Evolutionary conservation across 2,329 filamentous ascomycete genomes (phyloP).

Genomic region (Aaosphaeria arxii): DNA sequence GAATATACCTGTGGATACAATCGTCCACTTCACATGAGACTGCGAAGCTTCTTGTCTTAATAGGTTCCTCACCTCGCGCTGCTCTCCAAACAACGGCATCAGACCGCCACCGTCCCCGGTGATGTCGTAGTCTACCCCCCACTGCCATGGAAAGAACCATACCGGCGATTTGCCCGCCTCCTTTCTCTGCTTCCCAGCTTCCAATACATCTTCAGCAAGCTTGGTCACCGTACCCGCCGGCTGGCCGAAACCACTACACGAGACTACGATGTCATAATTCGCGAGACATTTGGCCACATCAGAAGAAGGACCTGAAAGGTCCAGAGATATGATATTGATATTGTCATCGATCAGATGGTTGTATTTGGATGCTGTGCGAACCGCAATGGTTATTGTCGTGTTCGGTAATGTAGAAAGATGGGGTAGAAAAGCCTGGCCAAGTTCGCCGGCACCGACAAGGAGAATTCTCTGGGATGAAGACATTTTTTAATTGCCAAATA

Average conservation of each 20-base stretch:
- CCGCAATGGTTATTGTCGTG: constrained; percentile 50
- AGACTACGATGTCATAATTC: constrained; percentile 55
- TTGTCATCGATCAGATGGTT: constrained; percentile 21
- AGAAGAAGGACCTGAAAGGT: constrained; percentile 37
- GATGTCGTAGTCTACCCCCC: constrained; percentile 68
- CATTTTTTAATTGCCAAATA: background rate
- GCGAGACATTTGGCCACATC: constrained; percentile 33
- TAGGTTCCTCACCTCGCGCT: constrained; percentile 45
- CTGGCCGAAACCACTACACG: constrained; percentile 60
- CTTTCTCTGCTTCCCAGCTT: constrained; percentile 43
- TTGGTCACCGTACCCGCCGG: constrained; percentile 57
- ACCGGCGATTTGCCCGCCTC: constrained; percentile 3
- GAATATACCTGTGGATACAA: constrained; percentile 69
- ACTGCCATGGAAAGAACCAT: constrained; percentile 69
- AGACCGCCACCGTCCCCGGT: constrained; percentile 55
- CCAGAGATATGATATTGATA: constrained; percentile 41
- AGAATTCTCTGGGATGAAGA: constrained; percentile 42
- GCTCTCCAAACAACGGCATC: constrained; percentile 67
- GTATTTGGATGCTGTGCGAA: constrained; percentile 50
- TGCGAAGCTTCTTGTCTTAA: constrained; percentile 17
- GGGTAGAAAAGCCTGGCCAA: constrained; percentile 56
- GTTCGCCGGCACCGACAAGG: constrained; percentile 65
- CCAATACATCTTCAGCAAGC: constrained; percentile 54
- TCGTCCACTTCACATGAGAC: constrained; percentile 54
- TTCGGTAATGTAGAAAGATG: constrained; percentile 49